Conservation (phyloP, 306 rosid genomes). For the Crotalaria pallida region DNA sequence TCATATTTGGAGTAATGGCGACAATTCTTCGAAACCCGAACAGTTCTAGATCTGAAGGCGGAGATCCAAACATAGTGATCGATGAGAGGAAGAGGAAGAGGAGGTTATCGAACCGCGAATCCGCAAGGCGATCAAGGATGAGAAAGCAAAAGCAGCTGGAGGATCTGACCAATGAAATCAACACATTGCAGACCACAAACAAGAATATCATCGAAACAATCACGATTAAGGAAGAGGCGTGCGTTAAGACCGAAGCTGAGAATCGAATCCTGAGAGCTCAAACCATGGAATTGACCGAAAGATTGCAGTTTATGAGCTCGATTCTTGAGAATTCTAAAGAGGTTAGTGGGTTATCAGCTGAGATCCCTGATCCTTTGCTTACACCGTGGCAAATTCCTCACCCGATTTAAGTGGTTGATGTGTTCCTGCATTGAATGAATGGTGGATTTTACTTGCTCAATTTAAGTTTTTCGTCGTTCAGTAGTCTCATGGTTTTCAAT, state of each 20-base stretch:
- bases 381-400: conserved; percentile 62
- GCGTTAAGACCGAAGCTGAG: conserved; percentile 37
- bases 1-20: conserved; percentile 38
- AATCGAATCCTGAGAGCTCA: conserved; percentile 67
- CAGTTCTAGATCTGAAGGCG: conserved; percentile 77
- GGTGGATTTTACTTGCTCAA: neutral
- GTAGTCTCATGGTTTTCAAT: neutral
- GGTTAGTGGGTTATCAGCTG: conserved; percentile 56
- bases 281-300: conserved; percentile 58
- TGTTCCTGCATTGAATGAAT: conserved; percentile 49
- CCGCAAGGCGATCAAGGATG: conserved; percentile 86
- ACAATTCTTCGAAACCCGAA: conserved; percentile 30
- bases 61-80: conserved; percentile 19
- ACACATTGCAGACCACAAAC: conserved; percentile 43
- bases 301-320: conserved; percentile 63
- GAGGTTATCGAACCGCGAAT: conserved; percentile 89
- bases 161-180: conserved; percentile 55
- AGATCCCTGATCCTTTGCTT: conserved; percentile 68
- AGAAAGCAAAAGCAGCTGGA: conserved; percentile 89
- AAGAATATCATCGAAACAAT: conserved; percentile 40
- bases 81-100: conserved; percentile 93
- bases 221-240: conserved; percentile 50
- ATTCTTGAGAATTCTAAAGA: conserved; percentile 70
- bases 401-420: conserved; percentile 43
- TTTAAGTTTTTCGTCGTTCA: neutral